These are phyloP conservation scores for Debaryomyces castellii DNA, from an alignment of 805 yeast genomes.

Conservation along the genomic window DNA sequence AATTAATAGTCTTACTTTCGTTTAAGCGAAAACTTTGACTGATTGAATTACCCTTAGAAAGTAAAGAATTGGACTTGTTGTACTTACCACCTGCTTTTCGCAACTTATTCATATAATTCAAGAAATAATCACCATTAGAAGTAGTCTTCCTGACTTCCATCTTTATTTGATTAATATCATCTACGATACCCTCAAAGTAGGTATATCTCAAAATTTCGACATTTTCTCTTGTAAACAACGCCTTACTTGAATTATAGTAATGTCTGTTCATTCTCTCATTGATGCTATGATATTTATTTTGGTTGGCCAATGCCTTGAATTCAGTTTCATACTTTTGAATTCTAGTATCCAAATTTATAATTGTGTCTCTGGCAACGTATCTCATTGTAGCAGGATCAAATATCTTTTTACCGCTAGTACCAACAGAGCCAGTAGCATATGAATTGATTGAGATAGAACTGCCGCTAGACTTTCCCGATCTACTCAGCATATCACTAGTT, in stretches of 20 bases:
- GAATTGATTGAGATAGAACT: not conserved
- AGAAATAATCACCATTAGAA: not conserved
- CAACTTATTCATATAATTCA: not conserved
- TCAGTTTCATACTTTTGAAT: not conserved
- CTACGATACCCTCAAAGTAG: slow-evolving; percentile 2
- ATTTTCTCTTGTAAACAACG: not conserved
- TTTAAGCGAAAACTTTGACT: not conserved
- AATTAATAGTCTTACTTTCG: not conserved
- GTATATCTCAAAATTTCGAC: slow-evolving; percentile 5
- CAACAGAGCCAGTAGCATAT: not conserved
- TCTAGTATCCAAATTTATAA: not conserved
- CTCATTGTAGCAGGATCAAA: not conserved
- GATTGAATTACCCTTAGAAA: not conserved
- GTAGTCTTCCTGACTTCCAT: not conserved
- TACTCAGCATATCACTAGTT: not conserved
- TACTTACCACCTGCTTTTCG: not conserved
- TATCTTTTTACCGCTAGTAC: not conserved
- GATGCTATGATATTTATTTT: not conserved
- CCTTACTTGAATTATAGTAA: not conserved
- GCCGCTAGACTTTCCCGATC: not conserved
- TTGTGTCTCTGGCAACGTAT: not conserved
- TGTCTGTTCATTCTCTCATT: slow-evolving; percentile 1
- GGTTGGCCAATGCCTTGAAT: not conserved
- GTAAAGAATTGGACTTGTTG: not conserved
- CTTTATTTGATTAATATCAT: not conserved